These are phyloP conservation scores for Flaveria ramosissima DNA, from an alignment of 129 eudicot species.

Conservation along the genomic window DNA sequence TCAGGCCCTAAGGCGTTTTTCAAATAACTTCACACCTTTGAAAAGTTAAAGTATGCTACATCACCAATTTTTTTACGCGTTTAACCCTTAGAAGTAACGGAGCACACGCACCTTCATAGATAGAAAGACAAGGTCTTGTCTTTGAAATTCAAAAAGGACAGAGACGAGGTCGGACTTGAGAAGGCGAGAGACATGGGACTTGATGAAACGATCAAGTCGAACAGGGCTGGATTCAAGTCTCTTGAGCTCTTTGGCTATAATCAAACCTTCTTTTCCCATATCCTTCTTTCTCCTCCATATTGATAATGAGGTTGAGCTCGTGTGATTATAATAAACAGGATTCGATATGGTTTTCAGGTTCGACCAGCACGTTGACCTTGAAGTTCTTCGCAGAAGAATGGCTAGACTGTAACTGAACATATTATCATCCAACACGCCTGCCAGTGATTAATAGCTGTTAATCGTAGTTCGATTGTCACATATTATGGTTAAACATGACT, in stretches of 20 bases:
- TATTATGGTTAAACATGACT: not conserved
- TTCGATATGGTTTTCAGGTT: constrained; percentile 18
- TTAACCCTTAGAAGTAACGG: not conserved
- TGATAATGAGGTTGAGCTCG: constrained; percentile 46
- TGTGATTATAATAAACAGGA: not conserved
- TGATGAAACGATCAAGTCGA: constrained; percentile 71
- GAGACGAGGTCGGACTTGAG: constrained; percentile 90
- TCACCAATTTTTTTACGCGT: no score
- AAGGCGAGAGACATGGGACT: constrained; percentile 79
- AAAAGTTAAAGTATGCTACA: no score
- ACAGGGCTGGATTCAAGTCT: constrained; percentile 66
- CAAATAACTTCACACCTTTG: no score
- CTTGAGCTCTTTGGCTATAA: constrained; percentile 88
- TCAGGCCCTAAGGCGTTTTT: no score
- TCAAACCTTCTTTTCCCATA: constrained; percentile 87
- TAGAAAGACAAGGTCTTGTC: constrained; percentile 83
- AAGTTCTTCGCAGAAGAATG: constrained; percentile 27
- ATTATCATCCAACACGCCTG: not conserved
- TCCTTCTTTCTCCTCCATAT: constrained; percentile 97
- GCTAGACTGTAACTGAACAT: constrained; percentile 34
- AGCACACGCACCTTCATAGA: constrained; percentile 80
- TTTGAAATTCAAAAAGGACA: constrained; percentile 87
- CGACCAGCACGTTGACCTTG: constrained; percentile 24
- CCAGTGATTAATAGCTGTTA: not conserved
- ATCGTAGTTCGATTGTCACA: not conserved